Percentiles rank a stretch among this genome's conserved stretches.
These are phyloP conservation scores for Candida nonsorbophila DNA, from an alignment of 805 yeast species.

Conservation along the genomic window DNA sequence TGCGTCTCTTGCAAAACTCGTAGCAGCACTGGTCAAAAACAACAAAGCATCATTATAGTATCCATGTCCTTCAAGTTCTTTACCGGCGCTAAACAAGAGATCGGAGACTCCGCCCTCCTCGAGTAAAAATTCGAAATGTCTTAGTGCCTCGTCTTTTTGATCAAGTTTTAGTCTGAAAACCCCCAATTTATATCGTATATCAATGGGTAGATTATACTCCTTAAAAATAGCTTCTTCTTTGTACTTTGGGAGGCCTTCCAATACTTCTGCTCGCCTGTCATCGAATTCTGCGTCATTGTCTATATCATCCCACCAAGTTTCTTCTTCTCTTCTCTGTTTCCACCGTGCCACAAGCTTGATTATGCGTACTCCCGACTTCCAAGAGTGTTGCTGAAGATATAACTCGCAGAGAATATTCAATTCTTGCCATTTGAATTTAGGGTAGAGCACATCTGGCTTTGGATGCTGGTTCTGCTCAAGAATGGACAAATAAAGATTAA, in stretches of 20 bases:
- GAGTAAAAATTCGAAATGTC: slow-evolving; percentile 59
- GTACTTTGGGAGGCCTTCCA: slow-evolving; percentile 25
- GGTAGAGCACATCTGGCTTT: slow-evolving; percentile 16
- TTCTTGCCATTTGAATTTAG: slow-evolving; percentile 82
- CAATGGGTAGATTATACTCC: slow-evolving; percentile 65
- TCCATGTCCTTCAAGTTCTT: slow-evolving; percentile 63
- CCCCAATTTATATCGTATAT: slow-evolving; percentile 80
- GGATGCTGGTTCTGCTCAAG: slow-evolving; percentile 53
- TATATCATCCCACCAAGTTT: slow-evolving; percentile 60
- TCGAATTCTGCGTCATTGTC: slow-evolving; percentile 82
- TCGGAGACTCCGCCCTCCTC: slow-evolving; percentile 65
- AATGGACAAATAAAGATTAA: slow-evolving; percentile 59
- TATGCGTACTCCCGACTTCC: slow-evolving; percentile 56
- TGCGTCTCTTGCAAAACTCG: too few relatives aligned
- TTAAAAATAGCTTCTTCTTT: slow-evolving; percentile 11
- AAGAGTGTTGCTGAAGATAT: slow-evolving; percentile 63
- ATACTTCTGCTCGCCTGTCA: slow-evolving; percentile 41
- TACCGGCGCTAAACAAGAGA: slow-evolving; percentile 71
- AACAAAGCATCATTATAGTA: slow-evolving; percentile 71
- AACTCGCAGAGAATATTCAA: slow-evolving; percentile 80
- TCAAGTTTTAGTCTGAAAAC: slow-evolving; percentile 62
- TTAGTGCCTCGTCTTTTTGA: slow-evolving; percentile 62
- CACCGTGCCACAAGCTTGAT: slow-evolving; percentile 75
- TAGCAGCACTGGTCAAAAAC: slow-evolving; percentile 53
- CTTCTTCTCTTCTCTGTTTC: slow-evolving; percentile 66